Base-by-base conservation (phyloP, 2,329 filamentous ascomycete species). In the Phaeophleospora eucalypticola region DNA sequence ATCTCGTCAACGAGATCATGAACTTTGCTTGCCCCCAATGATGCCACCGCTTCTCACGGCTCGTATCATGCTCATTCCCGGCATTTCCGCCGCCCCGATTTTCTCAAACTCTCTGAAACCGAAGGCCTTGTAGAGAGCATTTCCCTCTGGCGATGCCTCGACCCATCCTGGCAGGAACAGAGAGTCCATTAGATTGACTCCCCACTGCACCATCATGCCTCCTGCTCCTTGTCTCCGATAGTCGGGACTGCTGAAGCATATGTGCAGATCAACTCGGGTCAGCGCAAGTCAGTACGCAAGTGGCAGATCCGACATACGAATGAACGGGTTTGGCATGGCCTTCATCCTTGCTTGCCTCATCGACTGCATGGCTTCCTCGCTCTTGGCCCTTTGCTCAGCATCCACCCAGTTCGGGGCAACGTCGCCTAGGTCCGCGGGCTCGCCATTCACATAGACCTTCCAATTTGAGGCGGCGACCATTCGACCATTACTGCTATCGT, bases 151-250 rank as follows among this genome's bases (percentile, higher is more conserved):
- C 6, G 61, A 60, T 1, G 57, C 54, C 36, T 63, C 59, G 3
- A 65, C 54, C 57, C 59, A 65, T 0, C 52, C 53, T 4, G 62
- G 59, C 7, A 65, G 37, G 32, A 55, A 62, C 35, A 68, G 57
- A 32, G 56, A 52, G 27, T 65, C 56, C 1, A 52, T 67, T n/a
- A 67, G 58, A 6, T 61, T 46, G 1, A 63, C 63, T 4, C 70
- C 68, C 64, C 67, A 72, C 17, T 62, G 53, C 21, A 71, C 59
- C 20, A 72, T 56, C 29, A 68, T 55, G 27, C 58, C 60, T 1
- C 68, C 69, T 1, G 65, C 38, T 3, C 69, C 69, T 27, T 64
- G 64, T 2, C 62, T 58, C 36, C 70, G 64, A 36, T 64, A 65
- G 1, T 61, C 58, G 1, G 69, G 69, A 24, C 63, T 54, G 2